Conservation (phyloP, 352 stramenopile species). For the Saprolegnia parasitica region DNA sequence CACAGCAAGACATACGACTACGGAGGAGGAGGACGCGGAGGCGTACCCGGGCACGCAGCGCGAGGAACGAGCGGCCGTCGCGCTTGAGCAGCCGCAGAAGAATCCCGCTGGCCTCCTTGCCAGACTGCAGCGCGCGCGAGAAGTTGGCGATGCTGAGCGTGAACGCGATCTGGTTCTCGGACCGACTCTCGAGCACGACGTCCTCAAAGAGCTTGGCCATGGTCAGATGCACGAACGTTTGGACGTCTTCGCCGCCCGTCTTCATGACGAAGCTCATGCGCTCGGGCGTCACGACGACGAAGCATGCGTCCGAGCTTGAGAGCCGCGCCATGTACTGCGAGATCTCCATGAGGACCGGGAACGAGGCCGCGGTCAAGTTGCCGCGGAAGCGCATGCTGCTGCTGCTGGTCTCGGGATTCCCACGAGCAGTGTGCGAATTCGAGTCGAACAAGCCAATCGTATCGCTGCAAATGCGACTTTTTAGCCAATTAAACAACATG, state of each 20-base stretch:
- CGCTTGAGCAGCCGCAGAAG: slow-evolving; percentile 81
- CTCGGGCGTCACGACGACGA: slow-evolving; percentile 67
- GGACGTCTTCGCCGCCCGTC: slow-evolving; percentile 63
- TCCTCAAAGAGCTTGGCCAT: slow-evolving; percentile 66
- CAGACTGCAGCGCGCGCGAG: slow-evolving; percentile 64
- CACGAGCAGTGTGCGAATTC: neutral
- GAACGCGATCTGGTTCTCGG: slow-evolving; percentile 79
- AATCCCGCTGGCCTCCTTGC: slow-evolving; percentile 68
- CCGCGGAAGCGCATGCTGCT: slow-evolving; percentile 77
- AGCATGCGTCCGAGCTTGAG: slow-evolving; percentile 49
- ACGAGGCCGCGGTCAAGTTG: slow-evolving; percentile 64
- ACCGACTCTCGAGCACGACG: slow-evolving; percentile 63
- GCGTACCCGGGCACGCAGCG: slow-evolving; percentile 50
- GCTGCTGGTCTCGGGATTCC: too few relatives aligned
- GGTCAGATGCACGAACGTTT: slow-evolving; percentile 68
- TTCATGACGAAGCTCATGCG: slow-evolving; percentile 62
- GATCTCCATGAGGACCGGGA: slow-evolving; percentile 73
- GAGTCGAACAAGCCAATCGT: neutral
- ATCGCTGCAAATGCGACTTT: neutral
- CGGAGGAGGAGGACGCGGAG: too few relatives aligned
- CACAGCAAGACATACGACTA: neutral
- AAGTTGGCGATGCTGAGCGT: slow-evolving; percentile 69
- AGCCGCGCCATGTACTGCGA: slow-evolving; percentile 66
- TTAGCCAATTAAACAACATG: neutral
- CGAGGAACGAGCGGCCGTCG: slow-evolving; percentile 67